phyloP scores from a whole-genome alignment of 164 flowering plant species.

The Piper longum region DNA sequence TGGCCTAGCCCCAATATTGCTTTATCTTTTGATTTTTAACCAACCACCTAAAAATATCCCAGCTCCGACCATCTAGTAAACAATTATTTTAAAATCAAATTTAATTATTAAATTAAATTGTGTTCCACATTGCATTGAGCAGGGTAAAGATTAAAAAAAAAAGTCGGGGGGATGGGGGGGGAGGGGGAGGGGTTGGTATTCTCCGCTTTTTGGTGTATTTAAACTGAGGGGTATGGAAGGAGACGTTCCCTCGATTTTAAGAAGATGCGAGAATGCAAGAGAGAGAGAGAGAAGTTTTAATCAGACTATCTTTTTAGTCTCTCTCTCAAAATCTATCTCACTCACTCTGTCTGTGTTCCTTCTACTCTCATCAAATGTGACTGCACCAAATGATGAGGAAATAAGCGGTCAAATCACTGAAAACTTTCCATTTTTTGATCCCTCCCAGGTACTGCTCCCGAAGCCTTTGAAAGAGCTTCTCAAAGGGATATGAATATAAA shows the following conservation, averaged over 20 bases:
- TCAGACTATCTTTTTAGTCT: conserved; percentile 7
- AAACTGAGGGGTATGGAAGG: conserved; percentile 21
- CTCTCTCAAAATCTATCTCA: conserved; percentile 3
- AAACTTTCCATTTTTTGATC: conserved; percentile 32
- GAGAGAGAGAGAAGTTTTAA: conserved; percentile 2
- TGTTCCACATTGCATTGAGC: too few species aligned
- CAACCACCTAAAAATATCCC: too few species aligned
- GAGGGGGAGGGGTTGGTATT: not conserved
- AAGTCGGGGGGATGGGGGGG: too few species aligned
- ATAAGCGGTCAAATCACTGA: conserved; percentile 43
- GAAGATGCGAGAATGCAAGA: not conserved
- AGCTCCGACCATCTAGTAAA: too few species aligned
- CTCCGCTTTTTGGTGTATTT: not conserved
- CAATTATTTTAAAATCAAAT: too few species aligned
- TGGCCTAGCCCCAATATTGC: too few species aligned
- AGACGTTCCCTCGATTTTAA: conserved; percentile 84
- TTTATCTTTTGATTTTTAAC: too few species aligned
- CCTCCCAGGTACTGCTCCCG: conserved; percentile 28
- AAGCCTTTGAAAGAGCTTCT: too few species aligned
- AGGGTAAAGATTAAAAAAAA: too few species aligned
- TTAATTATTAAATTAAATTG: too few species aligned
- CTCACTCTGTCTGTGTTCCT: conserved; percentile 7
- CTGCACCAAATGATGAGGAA: conserved; percentile 49
- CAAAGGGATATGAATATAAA: too few species aligned
- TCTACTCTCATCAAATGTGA: conserved; percentile 11